Conservation (phyloP, 176 grass and related monocot species). For the bread wheat (Triticum aestivum) region IWGSC_CS_RefSeq_v2.1 NC_057807.1:378982116-378982615, state of each 20-base stretch:
- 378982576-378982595: background rate
- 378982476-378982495: slow-evolving; percentile 44
- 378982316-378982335: no score
- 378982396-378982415: background rate
- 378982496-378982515: slow-evolving; percentile 44
- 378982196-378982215: slow-evolving; percentile 64
- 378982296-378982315: background rate
- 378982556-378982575: background rate
- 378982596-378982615: slow-evolving; percentile 10
- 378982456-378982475: slow-evolving; percentile 39
- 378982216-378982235: slow-evolving; percentile 49
- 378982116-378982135: background rate
- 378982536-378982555: background rate
- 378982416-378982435: slow-evolving; percentile 26
- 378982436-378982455: slow-evolving; percentile 20
- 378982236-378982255: slow-evolving; percentile 52
- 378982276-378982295: slow-evolving; percentile 14
- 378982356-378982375: background rate
- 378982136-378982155: slow-evolving; percentile 16
- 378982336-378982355: background rate
- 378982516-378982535: background rate
- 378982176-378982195: slow-evolving; percentile 31
- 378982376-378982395: background rate
- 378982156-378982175: slow-evolving; percentile 45
- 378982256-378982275: slow-evolving; percentile 31